Percentiles rank a stretch among this genome's conserved stretches.
Conservation (phyloP, 2,329 filamentous ascomycete genomes). For the Sclerotinia subarctica region DNA sequence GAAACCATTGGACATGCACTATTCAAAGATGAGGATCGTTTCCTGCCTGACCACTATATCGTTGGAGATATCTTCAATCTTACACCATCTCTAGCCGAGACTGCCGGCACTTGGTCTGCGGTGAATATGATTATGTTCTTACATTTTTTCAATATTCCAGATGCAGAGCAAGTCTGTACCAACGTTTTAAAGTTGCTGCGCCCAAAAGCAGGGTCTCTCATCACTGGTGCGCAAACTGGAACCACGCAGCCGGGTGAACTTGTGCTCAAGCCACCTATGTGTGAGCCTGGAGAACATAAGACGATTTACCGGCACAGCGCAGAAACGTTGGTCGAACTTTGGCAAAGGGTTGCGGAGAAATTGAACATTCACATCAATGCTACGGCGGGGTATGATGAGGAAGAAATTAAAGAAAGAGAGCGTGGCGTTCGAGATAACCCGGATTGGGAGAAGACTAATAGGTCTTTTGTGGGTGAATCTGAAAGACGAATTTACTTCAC, state of each 20-base stretch:
- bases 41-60: neutral
- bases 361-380: neutral
- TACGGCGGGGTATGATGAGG: neutral
- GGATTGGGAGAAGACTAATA: neutral
- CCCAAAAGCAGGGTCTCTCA: neutral
- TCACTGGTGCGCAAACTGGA: neutral
- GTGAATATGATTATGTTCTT: neutral
- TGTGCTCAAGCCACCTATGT: neutral
- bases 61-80: neutral
- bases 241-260: neutral
- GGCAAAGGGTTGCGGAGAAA: neutral
- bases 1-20: neutral
- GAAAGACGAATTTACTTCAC: neutral
- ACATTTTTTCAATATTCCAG: neutral
- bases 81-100: neutral
- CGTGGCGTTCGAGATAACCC: neutral
- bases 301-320: neutral
- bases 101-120: neutral
- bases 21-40: neutral
- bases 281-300: neutral
- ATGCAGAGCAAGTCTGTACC: neutral
- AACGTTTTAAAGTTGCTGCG: neutral
- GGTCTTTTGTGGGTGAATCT: neutral
- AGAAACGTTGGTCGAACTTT: neutral
- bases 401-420: neutral